Evolutionary conservation across 2,329 filamentous ascomycete genomes (phyloP).

Genomic region (Pseudocercospora fijiensis): DNA sequence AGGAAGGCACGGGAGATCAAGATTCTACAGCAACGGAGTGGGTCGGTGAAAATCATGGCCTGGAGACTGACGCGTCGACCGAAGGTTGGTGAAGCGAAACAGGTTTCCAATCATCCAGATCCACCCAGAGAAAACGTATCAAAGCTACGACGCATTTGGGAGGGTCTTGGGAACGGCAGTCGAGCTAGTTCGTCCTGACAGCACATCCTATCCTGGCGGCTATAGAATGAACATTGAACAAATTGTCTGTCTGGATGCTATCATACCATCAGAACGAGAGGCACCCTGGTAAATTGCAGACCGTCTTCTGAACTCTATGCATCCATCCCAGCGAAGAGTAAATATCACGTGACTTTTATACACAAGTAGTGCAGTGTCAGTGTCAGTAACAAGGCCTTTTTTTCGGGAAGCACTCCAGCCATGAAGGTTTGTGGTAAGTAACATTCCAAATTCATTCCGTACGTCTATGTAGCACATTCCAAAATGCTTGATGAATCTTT

Average conservation of each 20-base stretch:
- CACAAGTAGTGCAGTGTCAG: too few relatives aligned
- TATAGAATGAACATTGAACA: not conserved
- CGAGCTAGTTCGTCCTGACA: not conserved
- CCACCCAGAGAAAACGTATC: constrained; percentile 21
- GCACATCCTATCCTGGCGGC: not conserved
- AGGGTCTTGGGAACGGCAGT: constrained; percentile 3
- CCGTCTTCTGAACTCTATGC: constrained; percentile 1
- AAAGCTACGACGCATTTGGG: constrained; percentile 59
- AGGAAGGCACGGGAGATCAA: constrained; percentile 40
- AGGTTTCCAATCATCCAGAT: not conserved
- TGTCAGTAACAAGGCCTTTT: too few relatives aligned
- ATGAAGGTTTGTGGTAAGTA: not conserved
- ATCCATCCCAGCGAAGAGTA: not conserved
- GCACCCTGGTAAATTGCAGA: not conserved
- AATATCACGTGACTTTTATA: not conserved
- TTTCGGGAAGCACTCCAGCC: not conserved
- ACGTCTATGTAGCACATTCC: constrained; percentile 24
- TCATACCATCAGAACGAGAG: not conserved
- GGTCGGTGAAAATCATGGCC: constrained; percentile 43
- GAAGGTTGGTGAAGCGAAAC: constrained; percentile 42
- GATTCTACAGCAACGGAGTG: constrained; percentile 36
- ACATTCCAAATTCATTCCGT: not conserved
- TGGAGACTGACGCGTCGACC: constrained; percentile 43
- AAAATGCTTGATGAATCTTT: constrained; percentile 12
- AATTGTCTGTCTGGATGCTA: not conserved